Evolutionary conservation across 192 early-diverging fungal genomes (phyloP).

Genomic region (Geranomyces michiganensis): DNA sequence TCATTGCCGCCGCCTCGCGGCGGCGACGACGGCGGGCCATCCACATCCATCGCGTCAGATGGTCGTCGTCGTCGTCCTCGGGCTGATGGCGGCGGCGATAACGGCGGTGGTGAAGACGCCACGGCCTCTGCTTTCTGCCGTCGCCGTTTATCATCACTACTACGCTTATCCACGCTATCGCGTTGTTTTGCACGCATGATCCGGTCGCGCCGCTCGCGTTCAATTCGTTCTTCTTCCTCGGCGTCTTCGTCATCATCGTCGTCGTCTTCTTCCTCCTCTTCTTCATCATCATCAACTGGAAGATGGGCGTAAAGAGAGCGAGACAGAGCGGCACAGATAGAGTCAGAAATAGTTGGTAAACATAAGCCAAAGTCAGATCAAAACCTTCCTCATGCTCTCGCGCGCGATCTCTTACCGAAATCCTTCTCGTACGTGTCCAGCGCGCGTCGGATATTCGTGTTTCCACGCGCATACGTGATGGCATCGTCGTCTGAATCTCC

Average conservation of each 20-base stretch:
- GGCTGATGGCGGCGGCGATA: not conserved
- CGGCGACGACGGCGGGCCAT: not conserved
- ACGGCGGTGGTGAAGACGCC: not conserved
- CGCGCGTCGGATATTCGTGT: slow-evolving; percentile 1
- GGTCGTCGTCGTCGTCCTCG: too few relatives aligned
- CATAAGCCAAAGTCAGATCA: too few relatives aligned
- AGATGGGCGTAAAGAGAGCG: slow-evolving; percentile 1
- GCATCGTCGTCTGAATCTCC: slow-evolving; percentile 43
- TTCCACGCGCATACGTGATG: slow-evolving; percentile 17
- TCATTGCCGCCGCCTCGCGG: too few relatives aligned
- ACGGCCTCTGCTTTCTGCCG: not conserved
- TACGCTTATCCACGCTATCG: not conserved
- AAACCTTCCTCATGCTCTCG: too few relatives aligned
- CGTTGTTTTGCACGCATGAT: slow-evolving; percentile 17
- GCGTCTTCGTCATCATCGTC: slow-evolving; percentile 30
- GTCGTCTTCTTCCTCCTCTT: slow-evolving; percentile 38
- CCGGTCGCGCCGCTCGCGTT: slow-evolving; percentile 30
- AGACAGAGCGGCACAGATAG: not conserved
- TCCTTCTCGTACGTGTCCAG: slow-evolving; percentile 45
- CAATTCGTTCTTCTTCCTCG: slow-evolving; percentile 32
- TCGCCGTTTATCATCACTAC: not conserved
- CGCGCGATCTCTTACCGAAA: slow-evolving; percentile 39
- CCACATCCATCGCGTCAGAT: not conserved
- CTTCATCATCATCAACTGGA: slow-evolving; percentile 25
- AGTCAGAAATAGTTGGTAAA: too few relatives aligned